Conservation (phyloP, 2,329 filamentous ascomycete species). For the Microcyclosporella mali region DNA sequence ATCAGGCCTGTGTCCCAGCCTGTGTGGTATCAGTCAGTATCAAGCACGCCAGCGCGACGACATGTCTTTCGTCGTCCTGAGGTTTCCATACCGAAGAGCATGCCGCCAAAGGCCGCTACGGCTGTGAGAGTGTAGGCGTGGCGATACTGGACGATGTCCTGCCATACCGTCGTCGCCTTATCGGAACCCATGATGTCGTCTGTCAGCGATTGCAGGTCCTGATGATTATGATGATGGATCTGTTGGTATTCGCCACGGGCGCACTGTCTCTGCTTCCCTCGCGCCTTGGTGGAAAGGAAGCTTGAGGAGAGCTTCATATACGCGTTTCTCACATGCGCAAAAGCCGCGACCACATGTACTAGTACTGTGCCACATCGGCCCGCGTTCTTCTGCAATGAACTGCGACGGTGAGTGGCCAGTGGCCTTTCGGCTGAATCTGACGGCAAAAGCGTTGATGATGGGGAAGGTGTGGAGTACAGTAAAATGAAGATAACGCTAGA, state of each 20-base stretch:
- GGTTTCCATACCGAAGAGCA: conserved; percentile 20
- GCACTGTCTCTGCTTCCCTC: background rate
- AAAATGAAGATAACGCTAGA: no score
- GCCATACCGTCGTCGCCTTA: conserved; percentile 29
- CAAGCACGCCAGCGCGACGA: no score
- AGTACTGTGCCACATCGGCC: no score
- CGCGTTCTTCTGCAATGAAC: background rate
- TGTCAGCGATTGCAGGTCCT: background rate
- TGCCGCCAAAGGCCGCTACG: conserved; percentile 40
- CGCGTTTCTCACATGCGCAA: no score
- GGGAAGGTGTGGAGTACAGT: no score
- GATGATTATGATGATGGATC: background rate
- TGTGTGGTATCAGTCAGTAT: background rate
- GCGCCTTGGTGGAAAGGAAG: no score
- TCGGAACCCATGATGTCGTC: conserved; percentile 6
- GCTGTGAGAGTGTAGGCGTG: conserved; percentile 37
- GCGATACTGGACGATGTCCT: conserved; percentile 37
- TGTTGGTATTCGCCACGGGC: background rate
- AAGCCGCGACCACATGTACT: no score
- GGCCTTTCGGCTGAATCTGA: background rate
- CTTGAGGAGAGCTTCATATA: no score
- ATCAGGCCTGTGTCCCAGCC: conserved; percentile 28
- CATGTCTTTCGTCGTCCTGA: no score
- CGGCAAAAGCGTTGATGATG: no score
- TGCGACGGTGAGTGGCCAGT: background rate